Percentiles rank a stretch among this genome's conserved stretches.
Evolutionary conservation across 2,329 filamentous ascomycete species (phyloP).

Genomic region (Fusarium sp.): DNA sequence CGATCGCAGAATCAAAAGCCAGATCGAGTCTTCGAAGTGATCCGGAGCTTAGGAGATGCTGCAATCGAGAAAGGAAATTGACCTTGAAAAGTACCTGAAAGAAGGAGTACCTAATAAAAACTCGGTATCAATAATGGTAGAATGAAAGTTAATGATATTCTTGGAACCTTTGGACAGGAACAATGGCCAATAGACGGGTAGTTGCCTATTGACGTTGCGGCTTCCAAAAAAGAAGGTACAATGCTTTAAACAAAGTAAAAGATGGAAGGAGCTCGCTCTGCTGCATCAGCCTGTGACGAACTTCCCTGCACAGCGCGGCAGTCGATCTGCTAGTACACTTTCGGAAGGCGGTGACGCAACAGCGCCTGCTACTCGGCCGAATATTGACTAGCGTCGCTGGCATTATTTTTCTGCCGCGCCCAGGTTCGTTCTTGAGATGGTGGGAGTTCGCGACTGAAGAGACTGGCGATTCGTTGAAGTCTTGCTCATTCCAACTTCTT

Average conservation of each 20-base stretch:
- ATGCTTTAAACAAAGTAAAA: constrained; percentile 17
- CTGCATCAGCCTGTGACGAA: constrained; percentile 27
- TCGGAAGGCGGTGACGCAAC: constrained; percentile 13
- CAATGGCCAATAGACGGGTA: constrained; percentile 1
- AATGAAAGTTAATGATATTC: not conserved
- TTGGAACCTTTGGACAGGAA: not conserved
- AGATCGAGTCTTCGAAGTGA: constrained; percentile 3
- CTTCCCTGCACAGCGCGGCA: constrained; percentile 32
- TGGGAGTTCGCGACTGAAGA: constrained; percentile 15
- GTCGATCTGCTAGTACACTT: constrained; percentile 4
- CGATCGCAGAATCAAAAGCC: not conserved
- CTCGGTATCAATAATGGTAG: not conserved
- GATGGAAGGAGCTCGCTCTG: constrained; percentile 24
- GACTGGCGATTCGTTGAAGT: not conserved
- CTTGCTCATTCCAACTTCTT: not conserved
- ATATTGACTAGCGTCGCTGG: constrained; percentile 9
- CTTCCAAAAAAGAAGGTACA: constrained; percentile 29
- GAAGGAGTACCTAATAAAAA: not conserved
- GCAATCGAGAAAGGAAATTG: not conserved
- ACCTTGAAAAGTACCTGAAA: not conserved
- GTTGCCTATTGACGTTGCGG: constrained; percentile 19
- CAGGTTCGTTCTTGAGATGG: constrained; percentile 16
- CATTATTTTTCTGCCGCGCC: constrained; percentile 45
- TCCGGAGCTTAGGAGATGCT: constrained; percentile 4
- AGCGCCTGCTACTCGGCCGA: not conserved